phyloP scores from a whole-genome alignment of 164 flowering plant genomes.

The Nelumbo lutea region DNA sequence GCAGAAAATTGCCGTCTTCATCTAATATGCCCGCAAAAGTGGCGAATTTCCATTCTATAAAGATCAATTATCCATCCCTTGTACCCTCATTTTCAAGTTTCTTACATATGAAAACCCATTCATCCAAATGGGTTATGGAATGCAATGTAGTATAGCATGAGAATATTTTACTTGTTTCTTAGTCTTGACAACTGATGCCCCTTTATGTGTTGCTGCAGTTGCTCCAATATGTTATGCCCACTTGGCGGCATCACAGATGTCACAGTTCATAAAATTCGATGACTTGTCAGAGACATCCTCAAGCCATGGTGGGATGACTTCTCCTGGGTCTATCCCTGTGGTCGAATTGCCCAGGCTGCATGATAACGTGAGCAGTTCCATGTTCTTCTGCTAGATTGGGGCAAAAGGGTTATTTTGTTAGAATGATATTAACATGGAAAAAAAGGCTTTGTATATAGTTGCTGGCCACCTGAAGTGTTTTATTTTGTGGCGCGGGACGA shows the following conservation, averaged over 20 bases:
- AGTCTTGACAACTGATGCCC: background rate
- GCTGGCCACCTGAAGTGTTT: too few species aligned
- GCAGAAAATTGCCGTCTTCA: too few species aligned
- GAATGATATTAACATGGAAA: too few species aligned
- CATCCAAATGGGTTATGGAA: background rate
- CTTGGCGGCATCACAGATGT: constrained; percentile 57
- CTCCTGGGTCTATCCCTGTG: constrained; percentile 36
- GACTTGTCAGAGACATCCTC: constrained; percentile 57
- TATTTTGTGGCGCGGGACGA: too few species aligned
- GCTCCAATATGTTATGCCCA: constrained; percentile 74
- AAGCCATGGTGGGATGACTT: constrained; percentile 46
- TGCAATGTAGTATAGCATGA: background rate
- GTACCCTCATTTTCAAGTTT: too few species aligned
- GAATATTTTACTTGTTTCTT: background rate
- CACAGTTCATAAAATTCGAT: constrained; percentile 60
- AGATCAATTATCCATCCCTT: too few species aligned
- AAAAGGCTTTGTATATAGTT: too few species aligned
- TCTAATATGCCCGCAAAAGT: too few species aligned
- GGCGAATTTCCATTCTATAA: background rate
- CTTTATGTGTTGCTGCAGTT: constrained; percentile 29
- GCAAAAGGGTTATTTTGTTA: too few species aligned
- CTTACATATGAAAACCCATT: too few species aligned
- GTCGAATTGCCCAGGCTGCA: constrained; percentile 52
- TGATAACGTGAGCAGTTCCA: constrained; percentile 43
- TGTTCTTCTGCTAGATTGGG: constrained; percentile 49